Conservation (phyloP, 495 filamentous ascomycete genomes). For the Lasiosphaeria ovina region DNA sequence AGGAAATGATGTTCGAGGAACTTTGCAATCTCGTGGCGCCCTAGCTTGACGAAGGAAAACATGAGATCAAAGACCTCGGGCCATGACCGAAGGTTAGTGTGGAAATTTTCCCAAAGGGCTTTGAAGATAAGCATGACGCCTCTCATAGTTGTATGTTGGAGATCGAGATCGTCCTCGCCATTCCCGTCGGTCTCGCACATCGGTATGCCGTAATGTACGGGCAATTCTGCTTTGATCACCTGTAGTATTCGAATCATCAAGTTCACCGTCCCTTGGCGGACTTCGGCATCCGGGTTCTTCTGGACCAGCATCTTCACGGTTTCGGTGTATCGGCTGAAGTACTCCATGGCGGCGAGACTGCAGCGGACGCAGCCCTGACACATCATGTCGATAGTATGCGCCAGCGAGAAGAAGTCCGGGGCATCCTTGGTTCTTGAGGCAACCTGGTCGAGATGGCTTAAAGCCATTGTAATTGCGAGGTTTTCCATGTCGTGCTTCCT, state of each 20-base stretch:
- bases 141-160: slow-evolving; percentile 32
- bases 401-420: slow-evolving; percentile 58
- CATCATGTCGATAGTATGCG: slow-evolving; percentile 50
- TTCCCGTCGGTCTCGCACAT: slow-evolving; percentile 20
- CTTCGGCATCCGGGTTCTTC: slow-evolving; percentile 56
- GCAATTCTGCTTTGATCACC: slow-evolving; percentile 45
- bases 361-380: slow-evolving; percentile 56
- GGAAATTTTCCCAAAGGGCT: slow-evolving; percentile 53
- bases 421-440: slow-evolving; percentile 71
- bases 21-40: slow-evolving; percentile 49
- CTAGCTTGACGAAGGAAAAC: slow-evolving; percentile 56
- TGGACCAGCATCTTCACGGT: slow-evolving; percentile 66
- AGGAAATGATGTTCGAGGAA: slow-evolving; percentile 58
- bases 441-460: slow-evolving; percentile 77
- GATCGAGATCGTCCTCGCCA: slow-evolving; percentile 31
- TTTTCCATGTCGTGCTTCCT: slow-evolving; percentile 56
- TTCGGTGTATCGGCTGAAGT: slow-evolving; percentile 55
- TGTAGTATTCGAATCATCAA: slow-evolving; percentile 57
- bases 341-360: slow-evolving; percentile 59
- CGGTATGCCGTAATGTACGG: slow-evolving; percentile 40
- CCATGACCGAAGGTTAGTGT: slow-evolving; percentile 64
- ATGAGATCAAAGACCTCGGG: slow-evolving; percentile 77
- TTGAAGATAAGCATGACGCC: slow-evolving; percentile 47
- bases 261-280: slow-evolving; percentile 57
- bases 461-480: slow-evolving; percentile 59